Conservation (phyloP, 108 stramenopile genomes). For the Cyclostephanos tholiformis region DNA sequence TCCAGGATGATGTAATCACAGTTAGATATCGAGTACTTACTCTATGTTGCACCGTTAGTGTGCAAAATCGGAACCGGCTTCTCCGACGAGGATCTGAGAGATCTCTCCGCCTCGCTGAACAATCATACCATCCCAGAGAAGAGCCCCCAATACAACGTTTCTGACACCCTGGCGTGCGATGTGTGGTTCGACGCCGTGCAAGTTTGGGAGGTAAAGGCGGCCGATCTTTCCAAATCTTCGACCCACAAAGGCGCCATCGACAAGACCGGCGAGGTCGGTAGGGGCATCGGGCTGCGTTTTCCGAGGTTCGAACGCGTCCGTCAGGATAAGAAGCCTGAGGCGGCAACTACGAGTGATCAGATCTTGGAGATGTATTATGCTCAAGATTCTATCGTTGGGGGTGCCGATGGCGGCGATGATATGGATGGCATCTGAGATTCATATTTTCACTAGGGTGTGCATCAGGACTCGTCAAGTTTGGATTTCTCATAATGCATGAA, state of each 20-base stretch:
- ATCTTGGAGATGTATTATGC: slow-evolving; percentile 94
- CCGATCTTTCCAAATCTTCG: slow-evolving; percentile 93
- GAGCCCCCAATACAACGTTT: slow-evolving; percentile 83
- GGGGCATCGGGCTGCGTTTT: slow-evolving; percentile 98
- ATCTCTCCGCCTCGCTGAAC: slow-evolving; percentile 75
- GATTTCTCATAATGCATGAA: slow-evolving; percentile 1
- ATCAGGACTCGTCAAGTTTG: slow-evolving; percentile 2
- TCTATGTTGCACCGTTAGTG: slow-evolving; percentile 36
- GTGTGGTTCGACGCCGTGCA: slow-evolving; percentile 96
- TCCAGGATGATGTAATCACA: no score
- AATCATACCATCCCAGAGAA: slow-evolving; percentile 69
- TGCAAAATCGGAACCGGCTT: slow-evolving; percentile 99
- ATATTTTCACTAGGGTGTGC: not conserved
- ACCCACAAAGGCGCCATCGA: slow-evolving; percentile 89
- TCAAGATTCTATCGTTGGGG: slow-evolving; percentile 80
- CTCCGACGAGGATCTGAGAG: slow-evolving; percentile 93
- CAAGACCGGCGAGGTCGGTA: slow-evolving; percentile 78
- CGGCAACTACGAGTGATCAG: slow-evolving; percentile 96
- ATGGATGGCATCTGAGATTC: slow-evolving; percentile 56
- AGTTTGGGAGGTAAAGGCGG: slow-evolving; percentile 99
- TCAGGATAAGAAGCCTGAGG: slow-evolving; percentile 96
- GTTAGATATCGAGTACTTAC: no score
- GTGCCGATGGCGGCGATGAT: slow-evolving; percentile 48
- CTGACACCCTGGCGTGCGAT: slow-evolving; percentile 86
- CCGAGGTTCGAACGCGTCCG: slow-evolving; percentile 97